Conservation (phyloP, 2,329 filamentous ascomycete species). For the Aschersonia sp. region DNA sequence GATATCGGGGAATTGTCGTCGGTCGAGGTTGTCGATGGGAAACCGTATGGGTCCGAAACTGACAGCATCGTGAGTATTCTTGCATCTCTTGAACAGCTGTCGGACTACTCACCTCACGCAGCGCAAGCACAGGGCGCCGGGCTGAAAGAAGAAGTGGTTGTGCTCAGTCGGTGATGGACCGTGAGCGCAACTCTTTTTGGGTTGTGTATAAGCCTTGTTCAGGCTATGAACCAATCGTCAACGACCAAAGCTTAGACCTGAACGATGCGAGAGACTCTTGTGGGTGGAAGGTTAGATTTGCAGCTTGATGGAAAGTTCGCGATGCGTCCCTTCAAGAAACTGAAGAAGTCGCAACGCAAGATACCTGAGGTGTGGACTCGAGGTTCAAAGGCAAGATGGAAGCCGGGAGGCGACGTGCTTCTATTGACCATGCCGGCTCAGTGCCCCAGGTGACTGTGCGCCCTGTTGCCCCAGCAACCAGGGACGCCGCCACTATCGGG, state of each 20-base stretch:
- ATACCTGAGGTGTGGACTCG: not conserved
- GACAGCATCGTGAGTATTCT: constrained; percentile 4
- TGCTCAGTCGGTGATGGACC: constrained; percentile 35
- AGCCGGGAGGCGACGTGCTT: no score
- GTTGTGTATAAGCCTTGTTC: constrained; percentile 15
- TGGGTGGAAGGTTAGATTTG: constrained; percentile 5
- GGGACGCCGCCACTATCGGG: not conserved
- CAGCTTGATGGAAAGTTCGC: constrained; percentile 1
- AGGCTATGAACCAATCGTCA: constrained; percentile 12
- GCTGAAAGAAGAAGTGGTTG: constrained; percentile 32
- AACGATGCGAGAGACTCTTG: constrained; percentile 1
- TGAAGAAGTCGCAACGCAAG: constrained; percentile 4
- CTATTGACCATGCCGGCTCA: constrained; percentile 6
- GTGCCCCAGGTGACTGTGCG: constrained; percentile 15
- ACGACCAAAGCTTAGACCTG: constrained; percentile 8
- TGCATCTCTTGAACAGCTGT: not conserved
- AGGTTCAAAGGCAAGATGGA: no score
- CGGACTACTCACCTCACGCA: constrained; percentile 54
- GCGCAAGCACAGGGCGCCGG: constrained; percentile 71
- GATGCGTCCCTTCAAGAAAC: not conserved
- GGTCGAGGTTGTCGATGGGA: constrained; percentile 37
- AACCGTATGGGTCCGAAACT: constrained; percentile 33
- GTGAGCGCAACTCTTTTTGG: constrained; percentile 8
- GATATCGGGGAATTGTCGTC: constrained; percentile 35
- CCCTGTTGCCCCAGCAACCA: constrained; percentile 18